Evolutionary conservation across 345 rosid species (phyloP).

Genomic region (Noccaea caerulescens): DNA sequence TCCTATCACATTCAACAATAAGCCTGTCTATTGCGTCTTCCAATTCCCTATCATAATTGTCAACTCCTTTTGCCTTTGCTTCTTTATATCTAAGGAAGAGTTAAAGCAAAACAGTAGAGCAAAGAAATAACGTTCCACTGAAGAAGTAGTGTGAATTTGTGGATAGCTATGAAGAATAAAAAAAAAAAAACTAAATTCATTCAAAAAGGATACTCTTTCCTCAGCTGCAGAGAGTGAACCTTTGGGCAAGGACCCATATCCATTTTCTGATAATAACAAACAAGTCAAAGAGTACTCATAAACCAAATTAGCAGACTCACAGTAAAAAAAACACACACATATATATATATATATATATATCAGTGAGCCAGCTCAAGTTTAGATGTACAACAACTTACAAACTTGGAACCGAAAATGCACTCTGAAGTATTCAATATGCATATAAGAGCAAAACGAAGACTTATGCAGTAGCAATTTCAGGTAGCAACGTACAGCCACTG

Average conservation of each 20-base stretch:
- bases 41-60: constrained; percentile 89
- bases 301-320: neutral
- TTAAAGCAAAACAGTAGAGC: constrained; percentile 43
- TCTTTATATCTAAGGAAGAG: constrained; percentile 72
- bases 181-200: neutral
- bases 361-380: neutral
- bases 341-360: too few relatives aligned
- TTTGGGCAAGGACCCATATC: constrained; percentile 99
- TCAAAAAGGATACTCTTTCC: constrained; percentile 87
- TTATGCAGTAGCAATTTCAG: constrained; percentile 27
- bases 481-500: constrained; percentile 23
- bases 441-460: constrained; percentile 31
- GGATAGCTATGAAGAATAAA: neutral
- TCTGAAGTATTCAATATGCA: constrained; percentile 26
- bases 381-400: constrained; percentile 32
- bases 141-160: neutral
- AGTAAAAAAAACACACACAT: neutral
- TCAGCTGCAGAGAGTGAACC: constrained; percentile 93
- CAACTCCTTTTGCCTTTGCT: constrained; percentile 78
- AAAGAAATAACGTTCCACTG: constrained; percentile 13
- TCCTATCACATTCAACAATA: constrained; percentile 95
- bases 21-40: constrained; percentile 96
- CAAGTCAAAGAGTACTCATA: constrained; percentile 23
- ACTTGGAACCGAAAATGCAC: constrained; percentile 13
- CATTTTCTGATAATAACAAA: constrained; percentile 76